Base-by-base conservation (phyloP, 2,329 filamentous ascomycete species). In the Echinosphaeria canescens region DNA sequence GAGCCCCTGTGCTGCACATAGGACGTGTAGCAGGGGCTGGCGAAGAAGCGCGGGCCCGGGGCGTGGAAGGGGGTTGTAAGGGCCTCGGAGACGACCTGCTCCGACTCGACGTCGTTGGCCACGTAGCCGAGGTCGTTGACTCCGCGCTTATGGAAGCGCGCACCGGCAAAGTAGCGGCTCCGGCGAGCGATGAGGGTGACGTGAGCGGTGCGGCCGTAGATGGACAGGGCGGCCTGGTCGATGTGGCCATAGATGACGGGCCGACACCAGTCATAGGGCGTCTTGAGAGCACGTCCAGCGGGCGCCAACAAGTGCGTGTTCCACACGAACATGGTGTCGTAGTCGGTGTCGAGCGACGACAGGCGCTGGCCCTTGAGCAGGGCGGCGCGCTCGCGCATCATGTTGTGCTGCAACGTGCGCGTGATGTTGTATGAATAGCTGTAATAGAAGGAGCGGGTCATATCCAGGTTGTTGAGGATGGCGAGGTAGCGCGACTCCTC, bases 381-480 rank as follows among this genome's bases (percentile, higher is more conserved):
- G 3, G 73, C 69, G 26, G 65, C 59, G 22, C 88, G 65, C 47
- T 93, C 82, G 17, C 70, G 63, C 13, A 72, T 73, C 32, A 98
- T 82, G 40, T 98, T 98, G 41, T 85, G 71, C 46, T 98, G 88
- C 25, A 98, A 54, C 1, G 82, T 91, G 28, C 73, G 68, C 1
- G 88, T 98, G 36, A 95, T 76, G 43, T 98, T 81, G 51, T 98
- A 98, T 0, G 85, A 90, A 45, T 93, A 93, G 52, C 85, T 93
- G 54, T 93, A 98, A 49, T 98, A 98, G 47, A 98, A 98, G 0
- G 79, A 90, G 30, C 76, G 66, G 1, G 76, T 82, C 32, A 98
- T 53, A 45, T 98, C 88, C 17, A 98, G 59, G 37, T 91, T 91
- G 44, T 79, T 82, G 24, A 98, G 58, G 27, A 93, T 95, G 15